phyloP scores from a whole-genome alignment of 2,329 filamentous ascomycete species.

The Knufia petricola region DNA sequence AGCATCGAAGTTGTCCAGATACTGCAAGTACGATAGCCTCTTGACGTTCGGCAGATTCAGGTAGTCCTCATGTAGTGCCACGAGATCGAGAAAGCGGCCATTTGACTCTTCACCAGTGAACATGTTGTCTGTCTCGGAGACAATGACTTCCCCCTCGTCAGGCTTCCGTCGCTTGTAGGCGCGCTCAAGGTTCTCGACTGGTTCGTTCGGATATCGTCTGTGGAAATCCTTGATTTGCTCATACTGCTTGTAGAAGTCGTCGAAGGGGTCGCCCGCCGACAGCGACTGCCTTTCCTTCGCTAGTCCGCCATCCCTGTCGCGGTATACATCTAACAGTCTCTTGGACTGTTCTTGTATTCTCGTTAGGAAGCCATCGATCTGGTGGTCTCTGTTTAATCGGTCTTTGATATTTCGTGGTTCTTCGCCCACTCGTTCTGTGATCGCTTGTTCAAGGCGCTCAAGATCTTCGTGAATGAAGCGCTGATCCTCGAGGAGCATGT shows the following conservation, averaged over 20 bases:
- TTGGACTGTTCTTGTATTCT: slow-evolving; percentile 80
- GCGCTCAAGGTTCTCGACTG: slow-evolving; percentile 86
- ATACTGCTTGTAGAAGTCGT: slow-evolving; percentile 82
- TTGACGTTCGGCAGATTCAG: slow-evolving; percentile 83
- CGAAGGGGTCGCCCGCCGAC: slow-evolving; percentile 74
- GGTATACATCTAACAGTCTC: slow-evolving; percentile 73
- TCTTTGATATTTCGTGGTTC: slow-evolving; percentile 87
- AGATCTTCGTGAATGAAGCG: slow-evolving; percentile 91
- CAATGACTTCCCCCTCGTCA: slow-evolving; percentile 53
- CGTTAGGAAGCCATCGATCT: slow-evolving; percentile 74
- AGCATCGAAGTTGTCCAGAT: slow-evolving; percentile 80
- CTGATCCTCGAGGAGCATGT: slow-evolving; percentile 84
- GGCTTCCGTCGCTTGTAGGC: slow-evolving; percentile 68
- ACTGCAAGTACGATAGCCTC: slow-evolving; percentile 81
- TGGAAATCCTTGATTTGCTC: slow-evolving; percentile 78
- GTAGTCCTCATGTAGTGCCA: slow-evolving; percentile 72
- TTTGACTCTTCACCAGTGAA: slow-evolving; percentile 95
- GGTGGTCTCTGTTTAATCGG: slow-evolving; percentile 80
- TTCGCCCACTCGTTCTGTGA: slow-evolving; percentile 78
- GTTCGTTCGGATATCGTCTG: slow-evolving; percentile 82
- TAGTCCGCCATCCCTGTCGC: slow-evolving; percentile 62
- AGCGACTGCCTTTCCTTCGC: slow-evolving; percentile 75
- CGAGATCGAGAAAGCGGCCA: slow-evolving; percentile 86
- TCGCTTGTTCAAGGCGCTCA: slow-evolving; percentile 87
- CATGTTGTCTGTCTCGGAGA: slow-evolving; percentile 71